Conservation (phyloP, 139 green algal genomes). For the Picochlorum sp. region DNA sequence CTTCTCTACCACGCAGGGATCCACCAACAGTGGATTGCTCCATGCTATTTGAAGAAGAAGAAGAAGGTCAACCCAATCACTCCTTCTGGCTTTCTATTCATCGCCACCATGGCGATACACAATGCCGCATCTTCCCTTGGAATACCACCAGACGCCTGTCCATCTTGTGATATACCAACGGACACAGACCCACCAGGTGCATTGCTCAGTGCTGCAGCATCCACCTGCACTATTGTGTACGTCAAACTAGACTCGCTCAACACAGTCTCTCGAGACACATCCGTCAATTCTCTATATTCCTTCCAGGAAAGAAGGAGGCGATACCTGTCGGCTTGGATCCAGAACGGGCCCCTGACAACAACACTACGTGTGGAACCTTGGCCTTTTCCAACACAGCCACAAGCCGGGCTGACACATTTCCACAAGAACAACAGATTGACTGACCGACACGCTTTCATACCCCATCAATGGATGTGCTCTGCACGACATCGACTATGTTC, state of each 20-base stretch:
- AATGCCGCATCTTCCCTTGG: constrained; percentile 20
- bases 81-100: too few relatives aligned
- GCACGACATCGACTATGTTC: constrained; percentile 26
- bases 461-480: constrained; percentile 5
- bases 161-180: neutral
- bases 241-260: constrained; percentile 13
- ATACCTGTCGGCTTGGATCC: neutral
- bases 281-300: constrained; percentile 13
- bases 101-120: constrained; percentile 15
- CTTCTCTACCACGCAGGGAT: too few relatives aligned
- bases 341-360: constrained; percentile 13
- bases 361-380: constrained; percentile 17
- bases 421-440: constrained; percentile 18
- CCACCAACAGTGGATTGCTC: too few relatives aligned
- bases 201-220: constrained; percentile 1
- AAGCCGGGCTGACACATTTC: neutral
- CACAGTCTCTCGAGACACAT: constrained; percentile 9
- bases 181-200: neutral
- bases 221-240: constrained; percentile 19
- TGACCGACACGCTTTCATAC: constrained; percentile 2
- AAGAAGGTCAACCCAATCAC: too few relatives aligned
- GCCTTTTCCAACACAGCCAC: constrained; percentile 6
- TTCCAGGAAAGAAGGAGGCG: constrained; percentile 1
- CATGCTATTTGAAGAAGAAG: too few relatives aligned
- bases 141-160: constrained; percentile 4